These are phyloP conservation scores for Acanthamoeba royreba DNA, from an alignment of 208 protist species.

Conservation along the genomic window DNA sequence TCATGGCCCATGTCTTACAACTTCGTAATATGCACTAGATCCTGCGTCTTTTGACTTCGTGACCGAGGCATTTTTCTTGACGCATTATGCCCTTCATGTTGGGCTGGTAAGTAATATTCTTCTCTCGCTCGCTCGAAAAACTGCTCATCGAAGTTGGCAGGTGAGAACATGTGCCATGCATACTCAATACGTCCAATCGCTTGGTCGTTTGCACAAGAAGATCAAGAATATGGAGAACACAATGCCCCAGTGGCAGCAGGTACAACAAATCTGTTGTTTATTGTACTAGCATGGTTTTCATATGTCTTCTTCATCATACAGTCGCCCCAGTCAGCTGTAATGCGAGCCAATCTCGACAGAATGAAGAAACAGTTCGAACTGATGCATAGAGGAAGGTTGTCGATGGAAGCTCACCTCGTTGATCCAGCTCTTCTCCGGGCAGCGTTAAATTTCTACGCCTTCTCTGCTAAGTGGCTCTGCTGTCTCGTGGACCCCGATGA, in stretches of 20 bases:
- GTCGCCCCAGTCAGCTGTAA: conserved; percentile 7
- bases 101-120: neutral
- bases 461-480: conserved; percentile 23
- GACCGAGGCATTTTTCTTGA: conserved; percentile 17
- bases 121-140: no score
- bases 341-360: neutral
- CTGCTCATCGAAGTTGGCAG: neutral
- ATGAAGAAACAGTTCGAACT: neutral
- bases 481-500: neutral
- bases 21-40: no score
- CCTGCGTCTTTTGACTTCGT: neutral
- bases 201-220: neutral
- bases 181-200: neutral
- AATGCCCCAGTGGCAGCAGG: conserved; percentile 7
- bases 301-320: neutral
- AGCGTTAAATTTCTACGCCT: conserved; percentile 30
- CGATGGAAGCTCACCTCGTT: conserved; percentile 10
- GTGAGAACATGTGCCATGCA: neutral
- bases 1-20: neutral
- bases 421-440: neutral
- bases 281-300: neutral
- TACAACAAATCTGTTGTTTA: no score
- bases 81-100: conserved; percentile 10
- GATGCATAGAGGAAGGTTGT: neutral
- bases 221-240: neutral